Evolutionary conservation across 768 basidiomycete genomes (phyloP), one percentile per base, ranked within the genome.

Genomic region (Leucocoprinus birnbaumii): DNA sequence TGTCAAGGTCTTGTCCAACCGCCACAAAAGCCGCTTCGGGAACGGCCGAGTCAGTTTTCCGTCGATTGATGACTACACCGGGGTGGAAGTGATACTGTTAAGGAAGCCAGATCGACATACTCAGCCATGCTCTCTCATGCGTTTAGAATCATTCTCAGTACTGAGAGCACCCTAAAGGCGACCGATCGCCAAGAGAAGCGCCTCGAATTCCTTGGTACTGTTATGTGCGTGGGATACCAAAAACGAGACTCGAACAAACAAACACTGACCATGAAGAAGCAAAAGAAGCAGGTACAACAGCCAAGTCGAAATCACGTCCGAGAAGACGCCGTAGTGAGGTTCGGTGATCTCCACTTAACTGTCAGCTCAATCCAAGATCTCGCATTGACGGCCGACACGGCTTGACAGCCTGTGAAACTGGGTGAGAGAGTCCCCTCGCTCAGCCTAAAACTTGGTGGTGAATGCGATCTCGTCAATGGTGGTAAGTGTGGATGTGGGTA

Each of bases 311-410:
- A 25, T 42, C 13, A 14, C 40, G 25, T 21, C 11, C n/a, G 27
- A 31, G 40, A 27, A 42, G 50, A 27, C 37, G 9, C 9, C 16
- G 38, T 38, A 25, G 16, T 2, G 11, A 37, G 13, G n/a, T 7
- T 40, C 38, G 49, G 49, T 50, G 49, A 50, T 50, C 22, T 27
- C 50, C 50, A 51, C 40, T 42, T 42, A 27, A 42, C n/a, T 25
- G n/a, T 9, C 35, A 13, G 24, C 24, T 34, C 31, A 38, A 38
- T 38, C 19, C 42, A 34, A 16, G 18, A 34, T 53, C 42, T 25
- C 21, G 21, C 24, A 21, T 27, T 41, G 16, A 13, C 26, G 27
- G 43, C 43, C 31, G 31, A 42, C 21, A 35, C 25, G 14, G 16
- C 50, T 31, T 42, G 43, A 53, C 51, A 53, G 43, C 22, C 31